phyloP scores from a whole-genome alignment of 371 early-diverging fungal genomes.

The Coemansia sp. region DNA sequence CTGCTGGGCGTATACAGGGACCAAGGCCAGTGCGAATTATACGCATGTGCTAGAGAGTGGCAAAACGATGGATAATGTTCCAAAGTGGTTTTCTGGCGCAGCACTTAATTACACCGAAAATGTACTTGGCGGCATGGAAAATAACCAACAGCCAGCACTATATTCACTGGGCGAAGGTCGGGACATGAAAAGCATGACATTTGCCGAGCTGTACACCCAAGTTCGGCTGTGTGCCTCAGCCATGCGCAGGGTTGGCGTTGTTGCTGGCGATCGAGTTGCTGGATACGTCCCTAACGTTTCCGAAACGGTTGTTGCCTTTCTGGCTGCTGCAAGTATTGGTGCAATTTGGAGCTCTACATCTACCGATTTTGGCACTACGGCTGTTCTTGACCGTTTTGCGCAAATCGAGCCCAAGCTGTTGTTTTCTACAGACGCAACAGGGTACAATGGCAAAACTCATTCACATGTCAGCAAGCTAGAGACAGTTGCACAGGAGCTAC shows the following conservation, averaged over 20 bases:
- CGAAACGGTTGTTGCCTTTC: constrained; percentile 84
- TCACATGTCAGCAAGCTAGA: constrained; percentile 78
- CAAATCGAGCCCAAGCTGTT: constrained; percentile 94
- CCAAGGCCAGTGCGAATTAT: constrained; percentile 60
- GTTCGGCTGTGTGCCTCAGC: constrained; percentile 76
- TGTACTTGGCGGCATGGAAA: constrained; percentile 58
- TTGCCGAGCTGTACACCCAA: constrained; percentile 68
- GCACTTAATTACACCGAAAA: constrained; percentile 93
- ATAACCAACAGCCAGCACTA: constrained; percentile 16
- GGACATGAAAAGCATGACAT: constrained; percentile 58
- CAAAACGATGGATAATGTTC: constrained; percentile 77
- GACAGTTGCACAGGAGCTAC: constrained; percentile 63
- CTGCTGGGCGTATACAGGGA: constrained; percentile 81
- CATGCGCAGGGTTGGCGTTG: constrained; percentile 68
- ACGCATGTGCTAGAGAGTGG: constrained; percentile 60
- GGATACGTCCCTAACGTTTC: constrained; percentile 91
- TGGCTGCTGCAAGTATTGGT: constrained; percentile 92
- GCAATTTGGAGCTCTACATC: constrained; percentile 95
- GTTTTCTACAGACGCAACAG: constrained; percentile 83
- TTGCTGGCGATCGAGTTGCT: constrained; percentile 86
- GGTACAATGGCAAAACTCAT: constrained; percentile 85
- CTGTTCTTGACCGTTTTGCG: constrained; percentile 90
- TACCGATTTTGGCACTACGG: constrained; percentile 92
- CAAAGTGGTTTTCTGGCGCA: constrained; percentile 87
- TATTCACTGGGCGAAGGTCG: constrained; percentile 51